Percentiles rank a stretch among this genome's conserved stretches.
These are phyloP conservation scores for Odonthalia washingtoniensis DNA, from an alignment of 31 red algal species.

Conservation along the genomic window DNA sequence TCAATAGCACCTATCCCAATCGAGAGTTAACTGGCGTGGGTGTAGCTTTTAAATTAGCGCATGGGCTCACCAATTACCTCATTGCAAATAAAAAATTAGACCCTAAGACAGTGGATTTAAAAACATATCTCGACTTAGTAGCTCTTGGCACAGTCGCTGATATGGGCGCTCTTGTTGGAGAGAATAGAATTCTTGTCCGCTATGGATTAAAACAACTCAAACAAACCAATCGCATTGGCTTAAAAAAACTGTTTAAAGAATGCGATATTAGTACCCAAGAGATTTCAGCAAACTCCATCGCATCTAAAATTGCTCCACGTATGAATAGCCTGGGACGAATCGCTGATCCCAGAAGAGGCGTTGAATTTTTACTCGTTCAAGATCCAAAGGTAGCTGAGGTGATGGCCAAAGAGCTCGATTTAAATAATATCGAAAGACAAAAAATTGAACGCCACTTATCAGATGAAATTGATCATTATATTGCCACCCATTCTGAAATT, in stretches of 20 bases:
- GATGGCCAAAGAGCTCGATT: constrained; percentile 19
- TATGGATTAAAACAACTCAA: constrained; percentile 3
- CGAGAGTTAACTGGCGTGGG: constrained; percentile 2
- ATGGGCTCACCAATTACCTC: background rate
- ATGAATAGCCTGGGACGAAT: constrained; percentile 32
- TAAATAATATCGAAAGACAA: constrained; percentile 6
- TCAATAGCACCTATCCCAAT: background rate
- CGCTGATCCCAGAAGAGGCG: background rate
- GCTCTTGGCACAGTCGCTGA: constrained; percentile 9
- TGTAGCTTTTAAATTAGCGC: constrained; percentile 25
- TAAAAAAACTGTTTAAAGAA: background rate
- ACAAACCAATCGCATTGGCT: background rate
- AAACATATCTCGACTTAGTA: constrained; percentile 21
- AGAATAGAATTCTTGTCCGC: constrained; percentile 17
- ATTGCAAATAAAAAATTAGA: background rate
- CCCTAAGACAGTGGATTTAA: background rate
- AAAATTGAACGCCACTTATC: background rate
- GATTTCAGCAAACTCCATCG: background rate
- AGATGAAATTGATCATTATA: constrained; percentile 6
- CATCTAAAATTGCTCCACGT: constrained; percentile 23
- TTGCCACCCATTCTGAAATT: constrained; percentile 5
- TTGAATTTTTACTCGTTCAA: constrained; percentile 9
- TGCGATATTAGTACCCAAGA: background rate
- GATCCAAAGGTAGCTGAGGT: constrained; percentile 7
- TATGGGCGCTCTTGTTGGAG: constrained; percentile 26